phyloP scores from a whole-genome alignment of 805 yeast species.

The Cyberlindnera maclurae region DNA sequence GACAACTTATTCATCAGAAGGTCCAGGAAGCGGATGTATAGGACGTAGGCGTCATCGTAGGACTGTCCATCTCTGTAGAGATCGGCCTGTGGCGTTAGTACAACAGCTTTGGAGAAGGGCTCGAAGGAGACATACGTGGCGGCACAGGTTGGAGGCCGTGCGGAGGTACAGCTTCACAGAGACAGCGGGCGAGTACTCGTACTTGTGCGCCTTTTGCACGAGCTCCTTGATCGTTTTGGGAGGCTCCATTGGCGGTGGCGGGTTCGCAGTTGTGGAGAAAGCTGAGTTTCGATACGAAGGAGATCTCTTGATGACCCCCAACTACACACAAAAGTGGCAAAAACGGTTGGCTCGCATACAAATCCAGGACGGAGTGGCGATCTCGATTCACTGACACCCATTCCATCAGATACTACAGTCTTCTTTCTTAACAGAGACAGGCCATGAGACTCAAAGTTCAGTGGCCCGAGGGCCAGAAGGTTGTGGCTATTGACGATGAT shows the following conservation, averaged over 20 bases:
- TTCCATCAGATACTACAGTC: too few relatives aligned
- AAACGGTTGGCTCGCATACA: too few relatives aligned
- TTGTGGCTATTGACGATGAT: slow-evolving; percentile 32
- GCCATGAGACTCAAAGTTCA: slow-evolving; percentile 36
- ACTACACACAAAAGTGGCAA: too few relatives aligned
- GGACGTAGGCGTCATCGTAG: slow-evolving; percentile 43
- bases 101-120: not conserved
- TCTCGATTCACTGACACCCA: too few relatives aligned
- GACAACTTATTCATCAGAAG: slow-evolving; percentile 41
- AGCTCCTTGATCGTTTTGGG: slow-evolving; percentile 28
- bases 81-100: slow-evolving; percentile 29
- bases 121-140: slow-evolving; percentile 28
- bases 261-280: too few relatives aligned
- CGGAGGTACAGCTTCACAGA: slow-evolving; percentile 51
- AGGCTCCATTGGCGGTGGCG: slow-evolving; percentile 1
- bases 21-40: slow-evolving; percentile 55
- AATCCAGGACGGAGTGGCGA: too few relatives aligned
- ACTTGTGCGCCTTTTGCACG: slow-evolving; percentile 41
- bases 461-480: slow-evolving; percentile 21
- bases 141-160: slow-evolving; percentile 40
- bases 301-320: too few relatives aligned
- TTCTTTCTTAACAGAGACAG: too few relatives aligned
- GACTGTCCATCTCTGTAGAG: slow-evolving; percentile 37
- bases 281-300: too few relatives aligned
- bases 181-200: slow-evolving; percentile 43